Evolutionary conservation across 2,329 filamentous ascomycete species (phyloP).

Genomic region (Microsporum canis): DNA sequence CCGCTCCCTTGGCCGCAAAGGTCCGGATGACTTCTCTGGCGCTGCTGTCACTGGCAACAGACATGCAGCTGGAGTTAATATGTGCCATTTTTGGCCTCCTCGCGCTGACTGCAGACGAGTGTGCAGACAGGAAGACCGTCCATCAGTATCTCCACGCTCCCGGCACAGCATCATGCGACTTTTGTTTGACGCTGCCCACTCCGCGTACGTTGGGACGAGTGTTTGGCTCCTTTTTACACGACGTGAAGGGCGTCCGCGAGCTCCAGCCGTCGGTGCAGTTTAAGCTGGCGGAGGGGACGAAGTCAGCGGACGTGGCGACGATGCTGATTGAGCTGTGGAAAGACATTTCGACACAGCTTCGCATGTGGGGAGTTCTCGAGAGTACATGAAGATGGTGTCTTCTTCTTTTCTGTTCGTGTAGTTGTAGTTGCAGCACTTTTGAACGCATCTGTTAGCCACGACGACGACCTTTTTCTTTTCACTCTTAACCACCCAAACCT

Average conservation of each 20-base stretch:
- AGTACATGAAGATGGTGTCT: not conserved
- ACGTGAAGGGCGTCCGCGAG: not conserved
- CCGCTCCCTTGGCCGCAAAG: conserved; percentile 16
- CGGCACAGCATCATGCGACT: conserved; percentile 12
- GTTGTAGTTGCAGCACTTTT: not conserved
- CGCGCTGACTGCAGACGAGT: conserved; percentile 23
- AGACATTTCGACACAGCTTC: conserved; percentile 25
- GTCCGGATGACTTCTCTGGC: conserved; percentile 29
- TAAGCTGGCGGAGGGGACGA: conserved; percentile 11
- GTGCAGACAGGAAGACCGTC: conserved; percentile 11
- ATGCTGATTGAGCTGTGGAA: conserved; percentile 30
- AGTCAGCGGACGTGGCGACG: conserved; percentile 21
- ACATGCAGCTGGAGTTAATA: conserved; percentile 32
- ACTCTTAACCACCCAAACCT: not conserved
- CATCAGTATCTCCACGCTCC: conserved; percentile 14
- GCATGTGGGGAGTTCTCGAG: conserved; percentile 19
- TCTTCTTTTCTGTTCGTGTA: not conserved
- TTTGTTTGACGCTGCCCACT: conserved; percentile 18
- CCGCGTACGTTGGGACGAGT: conserved; percentile 22
- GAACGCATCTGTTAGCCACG: not conserved
- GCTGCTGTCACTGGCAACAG: conserved; percentile 26
- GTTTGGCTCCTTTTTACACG: conserved; percentile 25
- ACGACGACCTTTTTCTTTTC: not conserved
- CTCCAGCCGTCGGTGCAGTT: conserved; percentile 7
- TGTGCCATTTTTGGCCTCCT: conserved; percentile 32